A percentile compares a stretch with the other conserved stretches of the same genome.
Conservation (phyloP, 164 flowering plant species). For the Chimonanthus praecox region DNA sequence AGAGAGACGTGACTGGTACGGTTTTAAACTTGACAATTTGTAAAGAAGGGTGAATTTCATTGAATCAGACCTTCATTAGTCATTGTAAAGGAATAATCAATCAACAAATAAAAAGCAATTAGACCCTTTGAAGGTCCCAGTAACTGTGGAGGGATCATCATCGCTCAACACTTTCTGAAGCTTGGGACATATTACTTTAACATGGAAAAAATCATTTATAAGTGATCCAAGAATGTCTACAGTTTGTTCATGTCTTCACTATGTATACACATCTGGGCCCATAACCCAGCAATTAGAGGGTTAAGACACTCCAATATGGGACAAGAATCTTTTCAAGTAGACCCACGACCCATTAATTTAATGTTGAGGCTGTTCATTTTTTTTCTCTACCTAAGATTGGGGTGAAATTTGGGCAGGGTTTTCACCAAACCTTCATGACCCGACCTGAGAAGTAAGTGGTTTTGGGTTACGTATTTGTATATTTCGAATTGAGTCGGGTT, state of each 20-base stretch:
- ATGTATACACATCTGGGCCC: not conserved
- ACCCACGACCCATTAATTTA: no score
- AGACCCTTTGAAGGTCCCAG: not conserved
- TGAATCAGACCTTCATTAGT: constrained; percentile 11
- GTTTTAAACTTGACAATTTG: not conserved
- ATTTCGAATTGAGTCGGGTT: no score
- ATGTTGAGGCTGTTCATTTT: no score
- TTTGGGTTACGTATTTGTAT: no score
- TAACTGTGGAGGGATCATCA: not conserved
- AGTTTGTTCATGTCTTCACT: not conserved
- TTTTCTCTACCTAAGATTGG: no score
- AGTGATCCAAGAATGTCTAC: not conserved
- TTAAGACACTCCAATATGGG: no score
- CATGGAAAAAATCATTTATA: no score
- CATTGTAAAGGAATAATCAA: constrained; percentile 7
- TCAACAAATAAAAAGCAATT: constrained; percentile 5
- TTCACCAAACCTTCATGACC: no score
- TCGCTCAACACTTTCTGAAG: not conserved
- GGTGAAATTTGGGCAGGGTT: no score
- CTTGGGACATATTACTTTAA: not conserved
- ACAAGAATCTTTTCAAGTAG: no score
- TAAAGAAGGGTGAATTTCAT: not conserved
- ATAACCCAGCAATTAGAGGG: no score
- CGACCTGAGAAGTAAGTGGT: no score
- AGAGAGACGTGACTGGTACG: not conserved